These are phyloP conservation scores for Coemansia sp. DNA, from an alignment of 192 early-diverging fungal species.

Conservation along the genomic window DNA sequence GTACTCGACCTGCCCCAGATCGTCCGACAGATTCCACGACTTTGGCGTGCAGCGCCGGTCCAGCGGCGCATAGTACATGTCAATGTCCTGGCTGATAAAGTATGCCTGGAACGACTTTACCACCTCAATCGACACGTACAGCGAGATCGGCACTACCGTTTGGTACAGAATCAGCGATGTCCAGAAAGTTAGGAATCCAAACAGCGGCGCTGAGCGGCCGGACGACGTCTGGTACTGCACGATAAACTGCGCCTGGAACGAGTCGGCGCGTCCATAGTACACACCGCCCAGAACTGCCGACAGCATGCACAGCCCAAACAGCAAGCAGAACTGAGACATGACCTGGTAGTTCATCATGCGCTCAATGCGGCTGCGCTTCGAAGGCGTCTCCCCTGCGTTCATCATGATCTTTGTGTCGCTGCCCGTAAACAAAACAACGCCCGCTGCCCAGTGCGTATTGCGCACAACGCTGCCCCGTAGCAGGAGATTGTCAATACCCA, in stretches of 20 bases:
- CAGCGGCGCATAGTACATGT: constrained; percentile 81
- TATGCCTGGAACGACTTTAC: constrained; percentile 89
- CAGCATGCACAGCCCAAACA: constrained; percentile 71
- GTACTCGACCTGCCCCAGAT: constrained; percentile 94
- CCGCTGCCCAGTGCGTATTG: constrained; percentile 89
- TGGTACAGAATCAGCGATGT: constrained; percentile 87
- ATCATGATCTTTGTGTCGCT: constrained; percentile 95
- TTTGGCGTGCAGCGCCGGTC: constrained; percentile 78
- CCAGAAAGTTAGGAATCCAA: constrained; percentile 75
- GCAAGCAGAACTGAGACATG: constrained; percentile 72
- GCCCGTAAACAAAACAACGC: constrained; percentile 85
- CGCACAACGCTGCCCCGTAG: constrained; percentile 89
- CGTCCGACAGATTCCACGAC: constrained; percentile 90
- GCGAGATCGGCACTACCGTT: constrained; percentile 93
- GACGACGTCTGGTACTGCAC: constrained; percentile 35
- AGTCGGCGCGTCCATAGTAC: constrained; percentile 54
- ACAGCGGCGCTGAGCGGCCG: constrained; percentile 40
- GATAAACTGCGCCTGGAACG: constrained; percentile 53
- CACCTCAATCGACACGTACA: constrained; percentile 91
- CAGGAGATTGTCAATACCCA: constrained; percentile 76
- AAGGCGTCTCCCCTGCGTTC: constrained; percentile 89
- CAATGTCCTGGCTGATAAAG: constrained; percentile 85
- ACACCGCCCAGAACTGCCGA: constrained; percentile 64
- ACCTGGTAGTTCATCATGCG: constrained; percentile 89
- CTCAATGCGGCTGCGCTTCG: constrained; percentile 88